Conservation (phyloP, 2,329 filamentous ascomycete species). For the Ascochyta koolunga region DNA sequence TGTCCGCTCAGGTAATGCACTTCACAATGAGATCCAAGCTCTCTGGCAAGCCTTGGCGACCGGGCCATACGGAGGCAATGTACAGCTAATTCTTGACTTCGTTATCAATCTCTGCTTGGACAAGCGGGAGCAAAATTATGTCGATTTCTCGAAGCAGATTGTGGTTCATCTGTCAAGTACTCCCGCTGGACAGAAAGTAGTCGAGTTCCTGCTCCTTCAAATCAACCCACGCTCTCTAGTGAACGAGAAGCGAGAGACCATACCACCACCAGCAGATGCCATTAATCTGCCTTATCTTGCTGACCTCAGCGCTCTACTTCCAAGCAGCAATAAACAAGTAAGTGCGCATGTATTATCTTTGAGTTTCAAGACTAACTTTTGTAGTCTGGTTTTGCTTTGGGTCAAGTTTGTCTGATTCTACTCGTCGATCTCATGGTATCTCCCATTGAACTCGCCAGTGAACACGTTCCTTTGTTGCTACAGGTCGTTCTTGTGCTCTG, state of each 20-base stretch:
- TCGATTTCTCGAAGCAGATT: constrained; percentile 97
- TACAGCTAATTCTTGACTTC: constrained; percentile 92
- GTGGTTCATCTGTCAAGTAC: constrained; percentile 94
- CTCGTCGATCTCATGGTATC: constrained; percentile 96
- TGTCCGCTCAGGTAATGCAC: constrained; percentile 82
- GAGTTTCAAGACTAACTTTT: constrained; percentile 19
- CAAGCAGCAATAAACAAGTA: constrained; percentile 41
- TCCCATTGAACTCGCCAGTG: constrained; percentile 77
- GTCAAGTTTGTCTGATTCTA: constrained; percentile 89
- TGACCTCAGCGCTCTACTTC: constrained; percentile 49
- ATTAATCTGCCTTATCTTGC: constrained; percentile 85
- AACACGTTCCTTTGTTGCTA: constrained; percentile 82
- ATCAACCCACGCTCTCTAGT: constrained; percentile 98
- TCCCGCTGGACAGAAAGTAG: constrained; percentile 83
- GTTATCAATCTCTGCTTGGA: constrained; percentile 94
- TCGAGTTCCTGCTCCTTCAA: constrained; percentile 90
- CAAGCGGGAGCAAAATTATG: constrained; percentile 94
- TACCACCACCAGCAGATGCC: constrained; percentile 70
- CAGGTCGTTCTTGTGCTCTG: constrained; percentile 93
- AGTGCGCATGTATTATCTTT: constrained; percentile 1
- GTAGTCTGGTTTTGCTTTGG: constrained; percentile 81
- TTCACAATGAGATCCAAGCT: constrained; percentile 97
- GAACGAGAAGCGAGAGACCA: constrained; percentile 71
- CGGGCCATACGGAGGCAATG: constrained; percentile 89
- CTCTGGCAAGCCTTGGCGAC: constrained; percentile 96